Conservation (phyloP, 2,329 filamentous ascomycete species). For the Calonectria hongkongensis region DNA sequence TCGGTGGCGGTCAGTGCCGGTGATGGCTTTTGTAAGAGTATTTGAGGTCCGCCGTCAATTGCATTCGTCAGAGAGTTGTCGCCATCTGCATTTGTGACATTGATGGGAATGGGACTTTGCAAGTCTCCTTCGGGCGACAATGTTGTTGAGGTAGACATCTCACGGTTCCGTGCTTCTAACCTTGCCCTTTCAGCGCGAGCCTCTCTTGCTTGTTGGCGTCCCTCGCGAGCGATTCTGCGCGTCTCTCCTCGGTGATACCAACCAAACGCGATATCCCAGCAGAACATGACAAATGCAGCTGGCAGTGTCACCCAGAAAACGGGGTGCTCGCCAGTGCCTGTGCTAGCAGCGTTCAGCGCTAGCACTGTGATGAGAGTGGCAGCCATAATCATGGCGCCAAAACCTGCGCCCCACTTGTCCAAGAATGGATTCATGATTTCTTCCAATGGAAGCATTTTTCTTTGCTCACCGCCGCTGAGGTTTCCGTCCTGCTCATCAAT, state of each 20-base stretch:
- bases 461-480: constrained; percentile 66
- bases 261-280: constrained; percentile 78
- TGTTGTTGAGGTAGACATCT: neutral
- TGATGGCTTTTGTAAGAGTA: neutral
- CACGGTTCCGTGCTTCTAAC: constrained; percentile 11
- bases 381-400: constrained; percentile 80
- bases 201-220: constrained; percentile 61
- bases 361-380: constrained; percentile 79
- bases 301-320: constrained; percentile 83
- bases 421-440: constrained; percentile 86
- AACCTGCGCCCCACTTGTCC: constrained; percentile 78
- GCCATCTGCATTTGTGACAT: neutral
- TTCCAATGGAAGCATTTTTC: constrained; percentile 76
- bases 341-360: constrained; percentile 77
- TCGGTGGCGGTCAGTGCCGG: neutral
- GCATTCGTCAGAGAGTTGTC: neutral
- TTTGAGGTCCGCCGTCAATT: neutral
- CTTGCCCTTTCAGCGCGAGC: constrained; percentile 44
- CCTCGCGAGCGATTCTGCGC: constrained; percentile 75
- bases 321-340: constrained; percentile 69
- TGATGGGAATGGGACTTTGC: neutral
- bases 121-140: neutral
- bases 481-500: constrained; percentile 70
- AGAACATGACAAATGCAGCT: constrained; percentile 80
- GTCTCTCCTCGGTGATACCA: constrained; percentile 79